These are phyloP conservation scores for Waltergamsia citrina DNA, from an alignment of 2,329 filamentous ascomycete genomes.

Conservation along the genomic window DNA sequence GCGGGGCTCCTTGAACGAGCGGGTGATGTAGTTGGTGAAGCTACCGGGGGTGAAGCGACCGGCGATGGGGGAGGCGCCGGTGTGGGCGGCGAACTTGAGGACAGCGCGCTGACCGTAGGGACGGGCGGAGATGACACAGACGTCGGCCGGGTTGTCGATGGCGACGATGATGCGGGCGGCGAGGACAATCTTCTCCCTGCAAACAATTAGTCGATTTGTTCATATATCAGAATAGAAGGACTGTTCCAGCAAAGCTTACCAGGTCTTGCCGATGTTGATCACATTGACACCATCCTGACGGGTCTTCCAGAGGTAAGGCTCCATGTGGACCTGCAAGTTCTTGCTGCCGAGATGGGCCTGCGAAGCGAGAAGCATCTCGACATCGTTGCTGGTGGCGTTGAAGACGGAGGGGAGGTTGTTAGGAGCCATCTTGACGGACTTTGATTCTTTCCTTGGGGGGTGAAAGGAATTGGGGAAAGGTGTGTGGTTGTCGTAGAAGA, in stretches of 20 bases:
- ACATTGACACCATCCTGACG: constrained; percentile 97
- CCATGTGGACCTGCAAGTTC: constrained; percentile 99
- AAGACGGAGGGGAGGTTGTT: constrained; percentile 89
- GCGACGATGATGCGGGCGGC: constrained; percentile 97
- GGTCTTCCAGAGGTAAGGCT: constrained; percentile 99
- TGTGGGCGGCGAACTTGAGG: constrained; percentile 99
- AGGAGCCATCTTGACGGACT: constrained; percentile 77
- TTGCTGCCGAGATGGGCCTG: constrained; percentile 96
- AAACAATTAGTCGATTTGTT: constrained; percentile 8
- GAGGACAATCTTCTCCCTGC: constrained; percentile 98
- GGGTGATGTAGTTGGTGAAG: constrained; percentile 99
- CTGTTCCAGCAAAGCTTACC: constrained; percentile 56
- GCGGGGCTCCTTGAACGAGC: constrained; percentile 99
- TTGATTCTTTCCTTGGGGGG: constrained; percentile 20
- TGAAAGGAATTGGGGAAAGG: constrained; percentile 3
- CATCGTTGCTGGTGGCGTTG: constrained; percentile 96
- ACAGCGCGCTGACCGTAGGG: constrained; percentile 99
- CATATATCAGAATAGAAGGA: background rate
- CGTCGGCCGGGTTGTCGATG: constrained; percentile 98
- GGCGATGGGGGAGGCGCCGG: constrained; percentile 93
- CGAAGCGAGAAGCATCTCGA: constrained; percentile 98
- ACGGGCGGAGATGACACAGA: constrained; percentile 98
- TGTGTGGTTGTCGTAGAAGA: constrained; percentile 10
- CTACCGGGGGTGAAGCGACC: constrained; percentile 99
- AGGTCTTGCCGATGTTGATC: constrained; percentile 99